Percentiles rank a stretch among this genome's conserved stretches.
These are phyloP conservation scores for Ganoderma multipileum DNA, from an alignment of 1,284 basidiomycete species.

Conservation along the genomic window DNA sequence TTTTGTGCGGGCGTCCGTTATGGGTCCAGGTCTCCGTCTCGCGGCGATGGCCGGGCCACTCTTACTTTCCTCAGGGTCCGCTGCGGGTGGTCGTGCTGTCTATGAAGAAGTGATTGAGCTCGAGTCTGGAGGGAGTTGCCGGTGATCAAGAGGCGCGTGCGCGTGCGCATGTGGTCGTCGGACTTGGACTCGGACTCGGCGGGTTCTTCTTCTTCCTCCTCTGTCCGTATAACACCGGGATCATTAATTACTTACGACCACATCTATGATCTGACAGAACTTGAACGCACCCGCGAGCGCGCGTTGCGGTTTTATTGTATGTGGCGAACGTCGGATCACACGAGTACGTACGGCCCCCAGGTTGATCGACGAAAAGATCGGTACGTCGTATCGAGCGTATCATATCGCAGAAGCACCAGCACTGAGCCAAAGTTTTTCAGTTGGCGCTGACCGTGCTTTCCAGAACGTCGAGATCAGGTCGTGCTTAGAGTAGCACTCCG, in stretches of 20 bases:
- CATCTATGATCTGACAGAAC: too few relatives aligned
- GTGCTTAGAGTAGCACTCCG: not conserved
- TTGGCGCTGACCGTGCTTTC: not conserved
- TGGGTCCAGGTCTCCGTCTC: not conserved
- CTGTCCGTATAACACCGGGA: not conserved
- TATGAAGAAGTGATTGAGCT: too few relatives aligned
- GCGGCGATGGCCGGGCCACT: not conserved
- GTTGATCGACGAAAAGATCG: not conserved
- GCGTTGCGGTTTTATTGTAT: too few relatives aligned
- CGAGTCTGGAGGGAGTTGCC: not conserved
- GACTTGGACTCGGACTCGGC: too few relatives aligned
- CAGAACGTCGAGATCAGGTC: not conserved
- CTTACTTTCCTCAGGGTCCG: too few relatives aligned
- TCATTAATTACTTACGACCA: too few relatives aligned
- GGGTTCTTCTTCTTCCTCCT: not conserved
- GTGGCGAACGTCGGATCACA: not conserved
- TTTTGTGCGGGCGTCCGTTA: not conserved
- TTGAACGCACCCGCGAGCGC: too few relatives aligned
- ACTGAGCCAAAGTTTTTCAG: not conserved
- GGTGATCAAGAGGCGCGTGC: not conserved
- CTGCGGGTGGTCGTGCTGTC: too few relatives aligned
- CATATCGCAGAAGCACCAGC: not conserved
- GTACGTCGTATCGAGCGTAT: not conserved
- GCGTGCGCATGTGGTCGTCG: not conserved
- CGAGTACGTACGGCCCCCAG: not conserved